Conservation (phyloP, 345 rosid species). For the Euphorbia peplus region DNA sequence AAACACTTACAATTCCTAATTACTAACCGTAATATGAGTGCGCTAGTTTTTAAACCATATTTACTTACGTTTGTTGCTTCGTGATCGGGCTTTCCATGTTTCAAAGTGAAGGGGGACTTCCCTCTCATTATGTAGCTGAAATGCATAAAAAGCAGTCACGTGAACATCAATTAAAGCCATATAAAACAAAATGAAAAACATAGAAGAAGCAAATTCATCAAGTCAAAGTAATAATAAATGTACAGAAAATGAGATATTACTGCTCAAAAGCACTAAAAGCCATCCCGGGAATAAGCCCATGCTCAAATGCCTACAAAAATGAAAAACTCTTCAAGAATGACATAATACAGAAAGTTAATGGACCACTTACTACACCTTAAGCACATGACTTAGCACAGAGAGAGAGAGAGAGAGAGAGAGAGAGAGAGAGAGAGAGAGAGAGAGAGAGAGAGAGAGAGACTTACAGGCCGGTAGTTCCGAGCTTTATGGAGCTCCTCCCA, state of each 20-base stretch:
- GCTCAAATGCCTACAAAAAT: slow-evolving; percentile 68
- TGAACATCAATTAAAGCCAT: background rate
- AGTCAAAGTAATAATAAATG: slow-evolving; percentile 2
- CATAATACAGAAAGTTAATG: background rate
- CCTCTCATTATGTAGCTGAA: slow-evolving; percentile 80
- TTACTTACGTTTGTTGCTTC: slow-evolving; percentile 76
- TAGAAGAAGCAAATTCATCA: background rate
- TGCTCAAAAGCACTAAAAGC: slow-evolving; percentile 75
- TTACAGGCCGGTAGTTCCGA: slow-evolving; percentile 88
- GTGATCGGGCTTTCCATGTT: slow-evolving; percentile 89
- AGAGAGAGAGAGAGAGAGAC: slow-evolving; percentile 24
- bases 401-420: slow-evolving; percentile 3
- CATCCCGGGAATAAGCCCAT: slow-evolving; percentile 84
- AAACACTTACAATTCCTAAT: background rate
- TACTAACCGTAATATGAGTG: too few species aligned
- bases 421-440: background rate
- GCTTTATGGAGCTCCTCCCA: slow-evolving; percentile 81
- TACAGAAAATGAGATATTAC: slow-evolving; percentile 43
- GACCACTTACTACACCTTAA: background rate
- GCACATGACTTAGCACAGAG: background rate
- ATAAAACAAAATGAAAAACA: background rate
- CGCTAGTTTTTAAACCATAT: too few species aligned
- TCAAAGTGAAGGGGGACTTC: slow-evolving; percentile 64
- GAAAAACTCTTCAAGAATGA: slow-evolving; percentile 22
- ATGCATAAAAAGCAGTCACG: slow-evolving; percentile 15